Evolutionary conservation across 495 filamentous ascomycete genomes (phyloP).

Genomic region (Annulohypoxylon maeteangense): DNA sequence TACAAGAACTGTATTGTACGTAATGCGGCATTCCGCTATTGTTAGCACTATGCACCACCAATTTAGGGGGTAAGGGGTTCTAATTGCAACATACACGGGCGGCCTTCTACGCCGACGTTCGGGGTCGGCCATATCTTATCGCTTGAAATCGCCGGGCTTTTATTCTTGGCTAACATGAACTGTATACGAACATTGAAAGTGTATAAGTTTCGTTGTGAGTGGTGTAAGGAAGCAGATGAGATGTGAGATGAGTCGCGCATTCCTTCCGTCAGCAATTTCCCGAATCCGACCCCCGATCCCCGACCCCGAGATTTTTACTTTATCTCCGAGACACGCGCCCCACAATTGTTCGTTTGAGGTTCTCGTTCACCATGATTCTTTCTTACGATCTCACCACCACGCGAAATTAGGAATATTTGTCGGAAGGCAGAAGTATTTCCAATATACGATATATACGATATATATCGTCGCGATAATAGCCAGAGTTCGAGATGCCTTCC

Average conservation of each 20-base stretch:
- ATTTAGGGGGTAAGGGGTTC: not conserved
- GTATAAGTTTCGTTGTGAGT: conserved; percentile 17
- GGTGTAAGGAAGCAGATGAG: not conserved
- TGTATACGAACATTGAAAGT: conserved; percentile 6
- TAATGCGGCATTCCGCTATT: not conserved
- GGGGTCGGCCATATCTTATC: conserved; percentile 46
- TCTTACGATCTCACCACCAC: conserved; percentile 8
- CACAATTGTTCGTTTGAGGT: conserved; percentile 12
- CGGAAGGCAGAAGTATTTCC: not conserved
- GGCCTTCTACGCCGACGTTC: conserved; percentile 60
- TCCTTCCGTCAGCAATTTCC: conserved; percentile 19
- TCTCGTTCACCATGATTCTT: not conserved
- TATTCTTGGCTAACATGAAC: not conserved
- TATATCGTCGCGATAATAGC: not conserved
- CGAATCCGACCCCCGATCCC: conserved; percentile 28
- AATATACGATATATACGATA: conserved; percentile 18
- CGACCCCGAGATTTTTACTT: not conserved
- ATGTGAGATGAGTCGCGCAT: not conserved
- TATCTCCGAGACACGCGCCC: conserved; percentile 1
- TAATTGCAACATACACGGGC: conserved; percentile 52
- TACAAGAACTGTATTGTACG: conserved; percentile 59
- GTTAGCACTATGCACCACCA: conserved; percentile 24
- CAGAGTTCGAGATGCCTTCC: not conserved
- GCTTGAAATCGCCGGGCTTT: not conserved
- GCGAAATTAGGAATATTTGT: not conserved